Base-by-base conservation (phyloP, 345 rosid species). In the Brassica nigra region DNA sequence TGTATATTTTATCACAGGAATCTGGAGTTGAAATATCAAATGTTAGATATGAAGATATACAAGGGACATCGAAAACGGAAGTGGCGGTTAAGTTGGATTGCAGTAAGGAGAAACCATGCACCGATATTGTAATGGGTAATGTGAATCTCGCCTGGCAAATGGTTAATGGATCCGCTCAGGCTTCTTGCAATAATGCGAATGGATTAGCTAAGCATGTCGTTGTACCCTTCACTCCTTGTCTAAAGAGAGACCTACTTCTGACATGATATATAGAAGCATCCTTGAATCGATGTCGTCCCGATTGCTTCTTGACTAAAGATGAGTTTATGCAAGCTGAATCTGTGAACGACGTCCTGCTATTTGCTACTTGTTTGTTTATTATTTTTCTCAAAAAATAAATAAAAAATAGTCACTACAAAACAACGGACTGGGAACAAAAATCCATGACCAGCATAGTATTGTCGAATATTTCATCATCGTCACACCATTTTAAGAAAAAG, bases 51-150 rank as follows among this genome's bases (percentile, higher is more conserved):
- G 27, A 23, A 23, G 27, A 23, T 23, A 23, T 23, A 23, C 27
- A 23, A 23, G 27, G 27, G 27, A 23, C 27, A 23, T 23, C 27
- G 27, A 23, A 23, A 23, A 23, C 27, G 27, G 27, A 23, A 23
- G 27, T 23, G 27, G 27, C 27, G 27, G 27, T 23, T 23, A 23
- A 23, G 27, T 23, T 23, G 27, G 27, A 23, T 23, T 23, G 27
- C 27, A 23, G 27, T 23, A 23, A 23, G 27, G 27, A 23, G 27
- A 23, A 23, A 23, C 96, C 96, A 27, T 92, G 96, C 80, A 78
- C 85, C 0, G 83, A 83, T 3, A 89, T 89, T 55, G 84, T 1
- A 49, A 20, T 92, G 80, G 57, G 85, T 0, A 81, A 91, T n/a
- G 90, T 91, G 10, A 86, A 83, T 71, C 90, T 92, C 4, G 73